phyloP scores from a whole-genome alignment of 2,329 filamentous ascomycete genomes.

The Cytospora mali region DNA sequence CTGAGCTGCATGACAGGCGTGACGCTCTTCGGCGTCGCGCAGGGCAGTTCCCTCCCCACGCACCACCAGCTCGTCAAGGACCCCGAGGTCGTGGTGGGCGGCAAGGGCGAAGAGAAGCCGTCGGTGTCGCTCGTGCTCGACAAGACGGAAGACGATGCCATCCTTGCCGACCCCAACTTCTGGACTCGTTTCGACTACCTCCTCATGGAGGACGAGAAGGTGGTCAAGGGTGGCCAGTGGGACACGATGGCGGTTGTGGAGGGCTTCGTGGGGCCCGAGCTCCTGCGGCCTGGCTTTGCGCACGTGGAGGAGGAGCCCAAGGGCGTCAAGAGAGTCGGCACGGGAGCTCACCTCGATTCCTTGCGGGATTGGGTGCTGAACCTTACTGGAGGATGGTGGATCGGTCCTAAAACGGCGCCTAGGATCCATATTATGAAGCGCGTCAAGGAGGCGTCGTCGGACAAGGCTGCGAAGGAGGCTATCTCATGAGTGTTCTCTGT shows the following conservation, averaged over 20 bases:
- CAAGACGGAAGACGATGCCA: constrained; percentile 60
- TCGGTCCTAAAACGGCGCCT: constrained; percentile 63
- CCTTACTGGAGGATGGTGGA: constrained; percentile 64
- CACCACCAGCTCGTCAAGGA: constrained; percentile 35
- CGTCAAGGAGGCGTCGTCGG: constrained; percentile 18
- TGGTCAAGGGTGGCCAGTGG: constrained; percentile 55
- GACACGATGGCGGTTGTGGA: constrained; percentile 58
- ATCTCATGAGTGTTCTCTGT: constrained; percentile 1
- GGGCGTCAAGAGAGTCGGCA: constrained; percentile 46
- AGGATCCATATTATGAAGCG: constrained; percentile 53
- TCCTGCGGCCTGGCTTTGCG: constrained; percentile 52
- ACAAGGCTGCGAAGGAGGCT: constrained; percentile 8
- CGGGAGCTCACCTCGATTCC: constrained; percentile 44
- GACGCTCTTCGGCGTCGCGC: constrained; percentile 61
- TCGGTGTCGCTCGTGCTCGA: constrained; percentile 49
- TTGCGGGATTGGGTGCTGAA: constrained; percentile 46
- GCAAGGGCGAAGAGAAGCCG: constrained; percentile 10
- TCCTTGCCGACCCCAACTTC: constrained; percentile 53
- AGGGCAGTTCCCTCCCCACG: constrained; percentile 40
- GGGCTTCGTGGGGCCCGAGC: constrained; percentile 61
- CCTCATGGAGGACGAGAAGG: constrained; percentile 55
- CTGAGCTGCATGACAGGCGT: constrained; percentile 72
- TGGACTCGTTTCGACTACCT: constrained; percentile 68
- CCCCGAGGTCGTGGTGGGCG: constrained; percentile 4
- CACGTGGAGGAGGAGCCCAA: constrained; percentile 29